Percentiles rank a stretch among this genome's conserved stretches.
These are phyloP conservation scores for Cryptococcus sp. DNA, from an alignment of 1,284 basidiomycete genomes.

Conservation along the genomic window DNA sequence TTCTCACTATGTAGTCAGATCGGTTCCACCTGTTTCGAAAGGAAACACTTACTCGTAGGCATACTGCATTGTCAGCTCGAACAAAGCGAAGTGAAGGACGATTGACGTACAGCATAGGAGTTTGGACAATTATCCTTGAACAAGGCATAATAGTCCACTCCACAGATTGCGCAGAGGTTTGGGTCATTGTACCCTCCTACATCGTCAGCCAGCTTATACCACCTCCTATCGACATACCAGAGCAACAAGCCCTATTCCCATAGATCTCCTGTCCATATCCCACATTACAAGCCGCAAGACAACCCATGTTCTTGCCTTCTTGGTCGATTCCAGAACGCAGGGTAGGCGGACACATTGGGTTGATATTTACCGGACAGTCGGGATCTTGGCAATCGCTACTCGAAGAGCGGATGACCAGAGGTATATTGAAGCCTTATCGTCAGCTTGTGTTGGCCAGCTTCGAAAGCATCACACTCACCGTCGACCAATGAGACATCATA, in stretches of 20 bases:
- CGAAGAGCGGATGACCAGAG: constrained; percentile 21
- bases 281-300: constrained; percentile 20
- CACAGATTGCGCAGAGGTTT: constrained; percentile 18
- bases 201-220: background rate
- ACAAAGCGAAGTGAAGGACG: background rate
- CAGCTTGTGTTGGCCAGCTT: too few relatives aligned
- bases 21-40: background rate
- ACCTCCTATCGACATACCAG: constrained; percentile 11
- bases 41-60: constrained; percentile 22
- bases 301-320: constrained; percentile 23
- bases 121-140: constrained; percentile 31
- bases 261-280: constrained; percentile 24
- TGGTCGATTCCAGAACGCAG: constrained; percentile 18
- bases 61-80: constrained; percentile 19
- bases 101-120: constrained; percentile 22
- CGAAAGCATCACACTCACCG: constrained; percentile 16
- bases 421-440: constrained; percentile 34
- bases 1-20: constrained; percentile 15
- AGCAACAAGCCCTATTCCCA: constrained; percentile 29
- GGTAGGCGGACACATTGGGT: constrained; percentile 18
- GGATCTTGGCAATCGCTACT: constrained; percentile 13
- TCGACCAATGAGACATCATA: constrained; percentile 34
- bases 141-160: constrained; percentile 30
- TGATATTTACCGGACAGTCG: constrained; percentile 23
- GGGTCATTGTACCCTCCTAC: constrained; percentile 24